Base-by-base conservation (phyloP, 2,329 filamentous ascomycete genomes). In the Phaeoacremonium minimum region DNA sequence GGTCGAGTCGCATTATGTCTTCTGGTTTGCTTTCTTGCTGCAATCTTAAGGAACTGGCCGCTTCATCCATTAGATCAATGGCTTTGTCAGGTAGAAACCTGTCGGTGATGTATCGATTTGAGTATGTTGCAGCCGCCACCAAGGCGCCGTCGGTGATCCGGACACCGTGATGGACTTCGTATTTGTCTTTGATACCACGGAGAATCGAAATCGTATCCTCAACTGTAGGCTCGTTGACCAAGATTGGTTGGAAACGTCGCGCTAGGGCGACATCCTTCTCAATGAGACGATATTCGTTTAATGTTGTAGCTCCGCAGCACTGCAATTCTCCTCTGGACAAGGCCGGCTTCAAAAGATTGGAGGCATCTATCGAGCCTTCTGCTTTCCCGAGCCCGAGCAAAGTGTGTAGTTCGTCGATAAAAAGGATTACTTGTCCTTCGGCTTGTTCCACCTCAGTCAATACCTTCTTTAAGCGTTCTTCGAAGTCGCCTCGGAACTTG, bases 11-110 rank as follows among this genome's bases (percentile, higher is more conserved):
- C 66, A 94, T 87, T 20, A 98, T 96, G 7, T 91, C 82, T 49
- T 97, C 93, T 0, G 93, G 93, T 51, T 96, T 97, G 50, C 88
- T 95, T 60, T 98, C 93, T 61, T 97, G 93, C 55, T 97, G 91
- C 19, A 97, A 65, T 30, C 94, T 81, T 8, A 97, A 68, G 15
- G 89, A 88, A 42, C 87, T 94, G 2, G 91, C 90, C 8, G 93
- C 93, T 63, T 97, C 93, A 46, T 97, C 93, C 59, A 98, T 93
- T 13, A 97, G 64, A 57, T 97, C 93, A 45, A 98, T 97, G 4
- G 93, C 93, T 59, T 97, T 97, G 62, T 98, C 93, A 0, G 93
- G 93, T 1, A 97, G 69, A 61, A 95, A 97, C 2, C 93, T 83
- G 55, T 97, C 91, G 12, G 90, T 96, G 48, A 98, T 93, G 59